A percentile compares a stretch with the other conserved stretches of the same genome.
Conservation (phyloP, 257 asterid genomes). For the Nicotiana paniculata region DNA sequence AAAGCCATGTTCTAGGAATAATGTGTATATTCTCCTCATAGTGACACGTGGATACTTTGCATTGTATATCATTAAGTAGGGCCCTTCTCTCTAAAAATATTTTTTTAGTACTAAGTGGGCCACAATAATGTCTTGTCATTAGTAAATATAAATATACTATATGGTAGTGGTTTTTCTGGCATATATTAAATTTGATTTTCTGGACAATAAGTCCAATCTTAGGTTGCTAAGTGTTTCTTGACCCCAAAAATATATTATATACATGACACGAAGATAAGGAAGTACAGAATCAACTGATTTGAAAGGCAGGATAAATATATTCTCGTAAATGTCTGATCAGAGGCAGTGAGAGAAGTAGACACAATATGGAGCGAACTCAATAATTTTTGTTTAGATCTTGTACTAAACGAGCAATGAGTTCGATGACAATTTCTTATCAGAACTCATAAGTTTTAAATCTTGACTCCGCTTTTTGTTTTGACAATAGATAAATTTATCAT, state of each 20-base stretch:
- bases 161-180: not conserved
- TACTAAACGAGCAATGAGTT: too few relatives aligned
- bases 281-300: slow-evolving; percentile 3
- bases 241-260: not conserved
- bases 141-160: not conserved
- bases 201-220: not conserved
- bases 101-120: not conserved
- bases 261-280: not conserved
- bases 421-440: too few relatives aligned
- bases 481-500: too few relatives aligned
- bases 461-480: fast-evolving
- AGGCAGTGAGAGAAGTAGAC: too few relatives aligned
- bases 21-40: not conserved
- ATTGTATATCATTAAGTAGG: not conserved
- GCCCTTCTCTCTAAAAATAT: not conserved
- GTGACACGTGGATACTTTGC: not conserved
- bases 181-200: not conserved
- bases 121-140: not conserved
- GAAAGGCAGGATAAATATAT: not conserved
- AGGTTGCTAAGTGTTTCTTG: not conserved
- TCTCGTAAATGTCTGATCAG: not conserved
- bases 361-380: too few relatives aligned
- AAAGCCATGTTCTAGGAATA: not conserved
- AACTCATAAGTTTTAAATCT: too few relatives aligned
- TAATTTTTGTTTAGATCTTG: too few relatives aligned